Base-by-base conservation (phyloP, 1,284 basidiomycete species). In the Chiua sp. region DNA sequence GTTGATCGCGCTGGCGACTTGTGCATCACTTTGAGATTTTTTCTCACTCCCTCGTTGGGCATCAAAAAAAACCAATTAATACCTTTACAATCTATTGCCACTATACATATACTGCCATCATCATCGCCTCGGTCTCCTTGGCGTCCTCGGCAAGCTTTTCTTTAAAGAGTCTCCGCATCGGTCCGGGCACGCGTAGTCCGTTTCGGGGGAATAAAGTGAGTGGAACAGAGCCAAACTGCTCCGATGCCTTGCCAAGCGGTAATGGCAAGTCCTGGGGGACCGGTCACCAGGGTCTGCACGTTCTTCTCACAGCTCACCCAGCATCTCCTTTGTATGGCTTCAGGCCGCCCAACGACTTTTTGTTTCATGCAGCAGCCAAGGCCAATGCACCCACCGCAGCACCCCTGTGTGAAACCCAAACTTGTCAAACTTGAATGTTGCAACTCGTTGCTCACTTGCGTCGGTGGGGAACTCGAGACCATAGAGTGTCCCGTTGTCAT, bases 351-450 rank as follows among this genome's bases (percentile, higher is more conserved):
- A 96, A 79, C 20, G 79, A 77, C 63, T 84, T 78, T 11, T 85
- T 87, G 26, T 84, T 80, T 66, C 85, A 82, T 64, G 90, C 85
- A 26, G 91, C 82, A 8, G 93, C 93, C 52, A 91, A 78, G 4
- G 94, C 96, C 23, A 99, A 83, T 8, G 92, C 89, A 54, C 96
- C 96, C 0, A 94, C 93, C 3, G 97, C 98, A 7, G 98, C 96
- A 98, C 99, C 4, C 98, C 98, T 16, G 98, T 98, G 77, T 99
- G 93, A 83, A 93, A 99, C 10, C 98, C 98, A 72, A 99, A 99
- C 1, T n/a, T n/a, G n/a, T n/a, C n/a, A n/a, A n/a, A n/a, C n/a
- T n/a, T n/a, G n/a, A n/a, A n/a, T n/a, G 98, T 98, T n/a, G 98
- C 98, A 30, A 99, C 97, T 42, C 98, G 90, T 39, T 94, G 85